Conservation (phyloP, 768 basidiomycete species). For the Trichaptum fuscoviolaceum region DNA sequence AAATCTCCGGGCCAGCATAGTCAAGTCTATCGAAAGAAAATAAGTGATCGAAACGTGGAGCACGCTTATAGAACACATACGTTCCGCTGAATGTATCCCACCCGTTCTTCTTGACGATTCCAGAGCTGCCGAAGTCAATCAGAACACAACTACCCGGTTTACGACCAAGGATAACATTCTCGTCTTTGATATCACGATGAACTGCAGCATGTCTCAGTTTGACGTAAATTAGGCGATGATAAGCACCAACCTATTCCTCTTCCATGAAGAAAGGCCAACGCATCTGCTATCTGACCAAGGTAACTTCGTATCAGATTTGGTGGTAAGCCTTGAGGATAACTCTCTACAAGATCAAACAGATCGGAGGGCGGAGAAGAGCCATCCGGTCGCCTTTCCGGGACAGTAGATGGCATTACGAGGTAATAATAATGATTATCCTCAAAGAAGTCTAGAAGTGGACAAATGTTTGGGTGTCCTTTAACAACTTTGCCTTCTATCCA, state of each 20-base stretch:
- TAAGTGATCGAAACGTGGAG: conserved; percentile 5
- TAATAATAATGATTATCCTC: conserved; percentile 97
- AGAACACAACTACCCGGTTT: conserved; percentile 79
- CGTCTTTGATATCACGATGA: conserved; percentile 97
- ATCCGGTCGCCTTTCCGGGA: conserved; percentile 49
- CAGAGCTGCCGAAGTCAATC: conserved; percentile 96
- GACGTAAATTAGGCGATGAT: background rate
- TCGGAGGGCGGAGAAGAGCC: conserved; percentile 63
- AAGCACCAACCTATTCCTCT: conserved; percentile 76
- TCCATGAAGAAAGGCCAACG: conserved; percentile 79
- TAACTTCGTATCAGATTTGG: conserved; percentile 71
- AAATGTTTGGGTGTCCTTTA: conserved; percentile 93
- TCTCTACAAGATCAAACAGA: conserved; percentile 93
- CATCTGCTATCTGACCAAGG: conserved; percentile 92
- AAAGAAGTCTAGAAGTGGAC: conserved; percentile 92
- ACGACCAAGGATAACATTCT: conserved; percentile 80
- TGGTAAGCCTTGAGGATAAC: conserved; percentile 79
- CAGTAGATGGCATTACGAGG: conserved; percentile 77
- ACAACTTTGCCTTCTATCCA: conserved; percentile 71
- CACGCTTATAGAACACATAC: conserved; percentile 41
- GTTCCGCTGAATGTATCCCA: conserved; percentile 94
- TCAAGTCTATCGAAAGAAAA: conserved; percentile 51
- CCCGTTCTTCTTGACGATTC: conserved; percentile 73
- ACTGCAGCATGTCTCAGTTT: conserved; percentile 39
- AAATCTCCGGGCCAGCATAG: conserved; percentile 95